Evolutionary conservation across 176 grass and related monocot species (phyloP).

Genomic region (Oryza punctata): DNA sequence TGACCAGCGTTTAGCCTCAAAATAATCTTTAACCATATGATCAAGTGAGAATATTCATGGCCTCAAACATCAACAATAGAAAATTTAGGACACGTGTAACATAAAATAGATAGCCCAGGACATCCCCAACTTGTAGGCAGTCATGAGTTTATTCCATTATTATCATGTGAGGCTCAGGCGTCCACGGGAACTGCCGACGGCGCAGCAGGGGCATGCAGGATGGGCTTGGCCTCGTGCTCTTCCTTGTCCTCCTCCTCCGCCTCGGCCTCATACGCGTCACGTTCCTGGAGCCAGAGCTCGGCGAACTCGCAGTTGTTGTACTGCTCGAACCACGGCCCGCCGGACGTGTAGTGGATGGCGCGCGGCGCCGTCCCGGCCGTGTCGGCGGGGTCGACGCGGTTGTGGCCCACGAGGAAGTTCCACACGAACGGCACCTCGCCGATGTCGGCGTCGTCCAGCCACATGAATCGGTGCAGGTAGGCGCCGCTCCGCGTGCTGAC

Average conservation of each 20-base stretch:
- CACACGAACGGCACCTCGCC: slow-evolving; percentile 76
- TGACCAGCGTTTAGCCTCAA: too few species aligned
- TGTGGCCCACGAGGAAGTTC: slow-evolving; percentile 97
- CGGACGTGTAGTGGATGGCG: slow-evolving; percentile 83
- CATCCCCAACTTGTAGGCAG: too few species aligned
- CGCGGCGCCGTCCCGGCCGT: slow-evolving; percentile 42
- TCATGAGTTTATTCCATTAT: too few species aligned
- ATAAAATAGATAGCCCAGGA: too few species aligned
- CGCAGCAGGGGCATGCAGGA: background rate
- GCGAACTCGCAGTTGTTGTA: slow-evolving; percentile 83
- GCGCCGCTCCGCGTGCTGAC: slow-evolving; percentile 70
- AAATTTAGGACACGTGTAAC: too few species aligned
- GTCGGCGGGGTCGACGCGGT: slow-evolving; percentile 62
- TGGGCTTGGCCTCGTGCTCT: background rate
- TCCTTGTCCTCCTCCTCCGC: slow-evolving; percentile 17
- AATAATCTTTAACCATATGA: too few species aligned
- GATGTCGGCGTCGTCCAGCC: slow-evolving; percentile 88
- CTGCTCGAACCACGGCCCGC: slow-evolving; percentile 80
- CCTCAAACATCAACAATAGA: too few species aligned
- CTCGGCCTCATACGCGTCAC: slow-evolving; percentile 51
- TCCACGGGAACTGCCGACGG: slow-evolving; percentile 14
- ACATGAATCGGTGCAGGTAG: slow-evolving; percentile 79
- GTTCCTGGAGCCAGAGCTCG: slow-evolving; percentile 71
- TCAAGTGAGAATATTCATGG: too few species aligned
- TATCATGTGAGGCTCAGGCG: background rate